A percentile compares a stretch with the other conserved stretches of the same genome.
Evolutionary conservation across 805 yeast genomes (phyloP).

Genomic region (Zygoascus tannicola): DNA sequence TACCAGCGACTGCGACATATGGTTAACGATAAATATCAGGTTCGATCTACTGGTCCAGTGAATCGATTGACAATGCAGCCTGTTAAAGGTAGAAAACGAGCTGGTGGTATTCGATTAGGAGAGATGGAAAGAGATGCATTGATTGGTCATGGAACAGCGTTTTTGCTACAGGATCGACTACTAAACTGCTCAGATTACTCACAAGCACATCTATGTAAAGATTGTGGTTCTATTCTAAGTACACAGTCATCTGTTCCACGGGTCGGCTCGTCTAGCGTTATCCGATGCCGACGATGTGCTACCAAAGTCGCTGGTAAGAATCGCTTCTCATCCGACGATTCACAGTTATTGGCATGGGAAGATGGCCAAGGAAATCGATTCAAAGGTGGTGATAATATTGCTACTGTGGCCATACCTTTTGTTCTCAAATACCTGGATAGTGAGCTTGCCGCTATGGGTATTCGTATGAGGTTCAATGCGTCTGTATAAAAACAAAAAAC

Average conservation of each 20-base stretch:
- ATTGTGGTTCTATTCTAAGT: constrained; percentile 85
- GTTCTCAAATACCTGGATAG: constrained; percentile 92
- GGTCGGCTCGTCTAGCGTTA: constrained; percentile 67
- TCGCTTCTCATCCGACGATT: constrained; percentile 40
- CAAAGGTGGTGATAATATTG: constrained; percentile 87
- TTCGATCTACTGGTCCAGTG: constrained; percentile 97
- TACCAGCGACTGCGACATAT: constrained; percentile 97
- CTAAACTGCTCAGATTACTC: constrained; percentile 94
- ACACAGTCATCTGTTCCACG: constrained; percentile 89
- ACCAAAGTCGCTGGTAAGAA: constrained; percentile 31
- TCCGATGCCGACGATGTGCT: constrained; percentile 90
- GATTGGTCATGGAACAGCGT: constrained; percentile 97
- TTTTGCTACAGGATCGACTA: constrained; percentile 85
- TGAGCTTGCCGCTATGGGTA: constrained; percentile 96
- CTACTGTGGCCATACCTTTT: constrained; percentile 93
- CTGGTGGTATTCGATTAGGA: constrained; percentile 99
- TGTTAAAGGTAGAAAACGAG: constrained; percentile 96
- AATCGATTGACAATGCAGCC: constrained; percentile 98
- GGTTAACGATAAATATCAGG: constrained; percentile 99
- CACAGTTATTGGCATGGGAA: constrained; percentile 70
- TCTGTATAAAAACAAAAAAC: too few species aligned
- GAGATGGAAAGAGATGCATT: constrained; percentile 99
- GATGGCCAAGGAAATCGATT: constrained; percentile 91
- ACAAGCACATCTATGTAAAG: constrained; percentile 79
- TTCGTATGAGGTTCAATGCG: constrained; percentile 81